Evolutionary conservation across 1,284 basidiomycete species (phyloP), one percentile per base, ranked within the genome.

Genomic region (Wolfiporia cocos): DNA sequence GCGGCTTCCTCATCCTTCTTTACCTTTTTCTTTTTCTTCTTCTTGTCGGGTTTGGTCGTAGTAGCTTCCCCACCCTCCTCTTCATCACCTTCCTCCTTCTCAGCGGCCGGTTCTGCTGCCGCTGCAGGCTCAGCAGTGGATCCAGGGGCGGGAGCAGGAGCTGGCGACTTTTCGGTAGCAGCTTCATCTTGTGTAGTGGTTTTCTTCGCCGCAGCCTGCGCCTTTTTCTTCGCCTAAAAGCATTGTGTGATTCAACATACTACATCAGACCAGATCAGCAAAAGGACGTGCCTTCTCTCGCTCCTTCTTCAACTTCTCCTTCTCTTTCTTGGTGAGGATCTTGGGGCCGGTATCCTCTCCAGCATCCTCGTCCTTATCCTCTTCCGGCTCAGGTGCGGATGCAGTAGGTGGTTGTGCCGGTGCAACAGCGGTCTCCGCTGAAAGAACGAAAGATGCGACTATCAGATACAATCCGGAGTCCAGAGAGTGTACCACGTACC

Each of bases 281-380:
- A 41, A 41, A 42, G 31, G 24, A 49, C 60, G 26, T 39, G 83
- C 90, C 82, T 94, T 94, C 69, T 95, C 92, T 45, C 80, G 78
- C 66, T 95, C 92, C 65, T 95, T 95, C 78, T 95, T 95, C 47
- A 93, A 68, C 58, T 83, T 86, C 62, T 95, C 90, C 68, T 95
- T 95, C 70, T 93, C 89, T 64, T 93, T 92, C 69, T 94, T 95
- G 11, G 81, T 81, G 20, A 93, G 65, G 29, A 94, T 58, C 62
- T 83, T 82, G 11, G 69, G 55, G 9, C 67, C 71, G 20, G 58
- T 66, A 11, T 63, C 67, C 23, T 66, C 70, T 9, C 66, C 72
- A 19, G 67, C 64, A 40, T 69, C 74, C 29, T 54, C 59, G 34
- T 49, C 59, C 5, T 37, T 28, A 21, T 54, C 62, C 5, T 61